These are phyloP conservation scores for Candida mesenterica DNA, from an alignment of 1,139 yeast species.

Conservation along the genomic window DNA sequence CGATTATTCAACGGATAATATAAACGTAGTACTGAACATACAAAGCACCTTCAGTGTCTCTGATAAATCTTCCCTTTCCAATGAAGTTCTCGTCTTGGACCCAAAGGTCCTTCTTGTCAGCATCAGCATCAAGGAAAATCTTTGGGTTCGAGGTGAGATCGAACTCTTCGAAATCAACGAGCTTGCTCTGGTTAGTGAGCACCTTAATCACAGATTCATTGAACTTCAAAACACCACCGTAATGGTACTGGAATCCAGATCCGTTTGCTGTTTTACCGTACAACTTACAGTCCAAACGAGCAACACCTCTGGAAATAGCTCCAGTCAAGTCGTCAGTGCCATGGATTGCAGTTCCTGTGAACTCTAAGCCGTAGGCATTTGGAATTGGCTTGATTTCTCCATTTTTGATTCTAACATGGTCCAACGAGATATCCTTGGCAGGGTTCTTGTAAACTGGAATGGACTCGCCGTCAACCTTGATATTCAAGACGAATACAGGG, in stretches of 20 bases:
- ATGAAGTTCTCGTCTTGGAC: conserved; percentile 40
- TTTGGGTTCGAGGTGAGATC: conserved; percentile 48
- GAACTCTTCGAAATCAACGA: conserved; percentile 41
- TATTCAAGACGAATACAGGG: conserved; percentile 32
- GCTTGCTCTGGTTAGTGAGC: conserved; percentile 24
- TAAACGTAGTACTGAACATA: conserved; percentile 53
- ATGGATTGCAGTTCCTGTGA: conserved; percentile 22
- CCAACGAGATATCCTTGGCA: conserved; percentile 18
- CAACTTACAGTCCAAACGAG: conserved; percentile 49
- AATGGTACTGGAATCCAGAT: conserved; percentile 39
- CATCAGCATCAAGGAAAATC: conserved; percentile 37
- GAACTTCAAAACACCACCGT: conserved; percentile 46
- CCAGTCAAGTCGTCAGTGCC: conserved; percentile 52
- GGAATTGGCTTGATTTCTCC: conserved; percentile 31
- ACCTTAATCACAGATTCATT: conserved; percentile 35
- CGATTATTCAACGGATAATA: conserved; percentile 13
- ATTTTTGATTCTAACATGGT: conserved; percentile 21
- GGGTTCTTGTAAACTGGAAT: conserved; percentile 18
- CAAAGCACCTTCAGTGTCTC: conserved; percentile 39
- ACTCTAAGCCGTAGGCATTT: conserved; percentile 29
- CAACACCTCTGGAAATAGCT: conserved; percentile 25
- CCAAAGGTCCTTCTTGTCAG: conserved; percentile 48
- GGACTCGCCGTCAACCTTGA: conserved; percentile 20
- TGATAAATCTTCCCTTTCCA: conserved; percentile 55
- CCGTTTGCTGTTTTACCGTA: conserved; percentile 43